Percentiles rank a stretch among this genome's conserved stretches.
Conservation (phyloP, 2,329 filamentous ascomycete genomes). For the Penicillium sp. region DNA sequence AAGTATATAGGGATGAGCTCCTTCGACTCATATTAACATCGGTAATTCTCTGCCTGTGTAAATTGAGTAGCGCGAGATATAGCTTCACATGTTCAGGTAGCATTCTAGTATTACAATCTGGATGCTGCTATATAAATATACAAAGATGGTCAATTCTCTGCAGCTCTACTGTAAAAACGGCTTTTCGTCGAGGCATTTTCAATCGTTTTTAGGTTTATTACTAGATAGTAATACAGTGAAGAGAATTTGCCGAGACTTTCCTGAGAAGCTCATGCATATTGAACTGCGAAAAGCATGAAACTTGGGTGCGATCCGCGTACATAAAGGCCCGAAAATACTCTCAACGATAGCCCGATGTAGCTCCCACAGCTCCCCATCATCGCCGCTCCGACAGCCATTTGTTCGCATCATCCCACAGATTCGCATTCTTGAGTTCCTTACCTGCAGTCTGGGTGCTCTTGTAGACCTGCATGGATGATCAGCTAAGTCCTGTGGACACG, state of each 20-base stretch:
- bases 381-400: slow-evolving; percentile 53
- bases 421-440: slow-evolving; percentile 51
- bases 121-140: too few species aligned
- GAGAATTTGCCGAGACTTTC: slow-evolving; percentile 14
- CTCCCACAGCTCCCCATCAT: slow-evolving; percentile 22
- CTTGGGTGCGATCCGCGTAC: slow-evolving; percentile 8
- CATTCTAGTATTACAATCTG: too few species aligned
- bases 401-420: slow-evolving; percentile 59
- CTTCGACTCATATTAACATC: too few species aligned
- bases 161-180: not conserved
- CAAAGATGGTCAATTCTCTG: not conserved
- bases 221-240: slow-evolving; percentile 28
- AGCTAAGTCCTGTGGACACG: slow-evolving; percentile 4
- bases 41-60: too few species aligned
- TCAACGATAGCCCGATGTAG: slow-evolving; percentile 5
- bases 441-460: slow-evolving; percentile 56
- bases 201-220: slow-evolving; percentile 16
- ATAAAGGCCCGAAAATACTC: slow-evolving; percentile 13
- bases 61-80: too few species aligned
- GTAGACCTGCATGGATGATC: slow-evolving; percentile 49
- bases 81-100: too few species aligned
- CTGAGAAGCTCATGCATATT: slow-evolving; percentile 6
- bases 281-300: slow-evolving; percentile 8
- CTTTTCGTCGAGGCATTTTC: slow-evolving; percentile 3
- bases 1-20: too few species aligned